phyloP scores from a whole-genome alignment of 148 eudicot genomes.

The Fallopia convolvulus region DNA sequence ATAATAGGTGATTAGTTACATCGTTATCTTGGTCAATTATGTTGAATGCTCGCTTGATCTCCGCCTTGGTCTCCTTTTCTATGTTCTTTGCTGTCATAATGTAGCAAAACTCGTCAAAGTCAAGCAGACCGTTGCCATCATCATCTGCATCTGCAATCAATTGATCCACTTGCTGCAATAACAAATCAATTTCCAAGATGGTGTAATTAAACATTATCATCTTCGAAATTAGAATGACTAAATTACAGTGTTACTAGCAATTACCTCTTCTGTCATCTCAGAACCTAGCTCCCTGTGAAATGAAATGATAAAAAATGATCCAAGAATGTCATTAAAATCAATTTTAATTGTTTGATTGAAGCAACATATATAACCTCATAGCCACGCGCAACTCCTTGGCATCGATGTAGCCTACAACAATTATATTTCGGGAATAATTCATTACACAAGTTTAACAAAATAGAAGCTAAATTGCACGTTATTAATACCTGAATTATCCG shows the following conservation, averaged over 20 bases:
- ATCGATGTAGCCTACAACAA: background rate
- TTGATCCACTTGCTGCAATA: slow-evolving; percentile 3
- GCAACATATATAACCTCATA: background rate
- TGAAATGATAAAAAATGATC: background rate
- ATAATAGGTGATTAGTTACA: background rate
- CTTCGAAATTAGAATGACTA: too few species aligned
- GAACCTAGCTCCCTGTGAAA: background rate
- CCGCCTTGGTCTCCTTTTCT: background rate
- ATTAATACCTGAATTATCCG: background rate
- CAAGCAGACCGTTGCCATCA: slow-evolving; percentile 11
- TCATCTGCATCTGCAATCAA: slow-evolving; percentile 11
- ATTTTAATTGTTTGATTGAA: background rate
- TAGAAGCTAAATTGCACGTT: background rate
- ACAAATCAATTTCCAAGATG: background rate
- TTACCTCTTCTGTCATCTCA: slow-evolving; percentile 1
- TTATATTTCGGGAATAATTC: background rate
- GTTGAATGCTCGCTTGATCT: slow-evolving; percentile 12
- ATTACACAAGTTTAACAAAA: too few species aligned
- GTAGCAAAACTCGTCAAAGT: slow-evolving; percentile 12
- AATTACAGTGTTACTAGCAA: background rate
- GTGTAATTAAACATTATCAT: too few species aligned
- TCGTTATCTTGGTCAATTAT: slow-evolving; percentile 64
- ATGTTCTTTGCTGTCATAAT: slow-evolving; percentile 9
- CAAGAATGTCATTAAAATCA: background rate
- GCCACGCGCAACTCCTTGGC: background rate